Conservation (phyloP, 108 stramenopile genomes). For the Epithemia pelagica region DNA sequence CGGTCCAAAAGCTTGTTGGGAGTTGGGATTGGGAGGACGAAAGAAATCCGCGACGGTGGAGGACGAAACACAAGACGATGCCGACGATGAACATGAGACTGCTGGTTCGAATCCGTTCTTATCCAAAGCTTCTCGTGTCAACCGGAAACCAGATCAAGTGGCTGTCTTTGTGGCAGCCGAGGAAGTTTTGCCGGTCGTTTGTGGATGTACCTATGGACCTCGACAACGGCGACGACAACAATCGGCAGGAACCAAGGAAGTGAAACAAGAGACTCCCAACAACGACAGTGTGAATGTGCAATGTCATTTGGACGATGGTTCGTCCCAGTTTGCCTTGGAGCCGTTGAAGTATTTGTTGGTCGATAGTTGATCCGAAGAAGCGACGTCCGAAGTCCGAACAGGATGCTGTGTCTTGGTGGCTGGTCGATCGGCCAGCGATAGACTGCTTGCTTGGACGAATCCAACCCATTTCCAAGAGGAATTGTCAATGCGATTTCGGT, state of each 20-base stretch:
- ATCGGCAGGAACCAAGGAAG: conserved; percentile 6
- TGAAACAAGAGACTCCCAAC: not conserved
- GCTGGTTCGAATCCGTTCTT: no score
- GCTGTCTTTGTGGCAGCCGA: conserved; percentile 51
- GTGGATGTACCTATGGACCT: conserved; percentile 33
- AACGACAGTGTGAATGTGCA: conserved; percentile 2
- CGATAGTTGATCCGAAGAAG: conserved; percentile 61
- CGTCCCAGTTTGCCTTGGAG: conserved; percentile 8
- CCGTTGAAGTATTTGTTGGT: conserved; percentile 67
- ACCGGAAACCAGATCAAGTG: conserved; percentile 20
- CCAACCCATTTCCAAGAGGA: no score
- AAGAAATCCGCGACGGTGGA: not conserved
- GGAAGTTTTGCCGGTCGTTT: conserved; percentile 70
- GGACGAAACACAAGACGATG: not conserved
- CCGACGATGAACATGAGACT: conserved; percentile 15
- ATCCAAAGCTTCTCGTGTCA: no score
- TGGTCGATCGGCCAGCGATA: no score
- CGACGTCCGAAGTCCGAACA: conserved; percentile 35
- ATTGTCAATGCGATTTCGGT: no score
- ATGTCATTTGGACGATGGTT: conserved; percentile 10
- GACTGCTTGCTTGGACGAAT: no score
- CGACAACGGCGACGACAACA: conserved; percentile 8
- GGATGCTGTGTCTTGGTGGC: no score
- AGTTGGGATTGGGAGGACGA: conserved; percentile 3
- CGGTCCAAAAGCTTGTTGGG: not conserved